Base-by-base conservation (phyloP, 495 filamentous ascomycete species). In the Aspergillus sclerotioniger region DNA sequence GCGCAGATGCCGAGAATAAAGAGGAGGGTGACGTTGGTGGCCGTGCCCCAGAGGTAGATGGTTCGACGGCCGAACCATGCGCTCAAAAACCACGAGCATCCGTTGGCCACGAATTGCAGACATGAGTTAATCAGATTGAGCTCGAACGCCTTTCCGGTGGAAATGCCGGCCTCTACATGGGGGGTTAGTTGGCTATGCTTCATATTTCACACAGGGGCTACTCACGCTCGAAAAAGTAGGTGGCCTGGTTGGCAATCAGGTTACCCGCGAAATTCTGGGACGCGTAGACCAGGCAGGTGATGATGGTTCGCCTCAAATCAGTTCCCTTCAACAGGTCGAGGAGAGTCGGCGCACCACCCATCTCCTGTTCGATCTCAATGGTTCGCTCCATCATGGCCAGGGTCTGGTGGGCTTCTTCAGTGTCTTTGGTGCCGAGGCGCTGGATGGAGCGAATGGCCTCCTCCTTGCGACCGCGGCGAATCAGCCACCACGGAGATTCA, bases 321-420 rank as follows among this genome's bases (percentile, higher is more conserved):
- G 81, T 79, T 0, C 87, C 86, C 67, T 83, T 86, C 71, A 89
- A 82, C 63, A 86, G 84, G 63, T 90, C 87, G 55, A 77, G 65
- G 60, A 85, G 86, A 31, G 71, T 78, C 13, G 85, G 80, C 16
- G 79, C 71, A 21, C 71, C 75, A 16, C 81, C 83, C 48, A 80
- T 80, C 25, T 84, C 80, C 51, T 83, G 72, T 63, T 90, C 87
- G 9, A 89, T 74, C 45, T 84, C 80, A 25, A 84, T 84, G 8
- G 87, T 89, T 58, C 87, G 87, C 33, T 86, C 83, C 76, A 90
- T 89, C 86, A 90, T 90, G 53, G 86, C 82, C 20, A 90, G 71
- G 0, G 83, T 84, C 67, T 90, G 82, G 54, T 86, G 80, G 2
- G 82, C 72, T 44, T 87, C 73, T 47, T 88, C 84, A 19, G 77